A percentile compares a stretch with the other conserved stretches of the same genome.
These are phyloP conservation scores for Rhynchospora tenuis DNA, from an alignment of 176 grass and related monocot species.

Conservation along the genomic window DNA sequence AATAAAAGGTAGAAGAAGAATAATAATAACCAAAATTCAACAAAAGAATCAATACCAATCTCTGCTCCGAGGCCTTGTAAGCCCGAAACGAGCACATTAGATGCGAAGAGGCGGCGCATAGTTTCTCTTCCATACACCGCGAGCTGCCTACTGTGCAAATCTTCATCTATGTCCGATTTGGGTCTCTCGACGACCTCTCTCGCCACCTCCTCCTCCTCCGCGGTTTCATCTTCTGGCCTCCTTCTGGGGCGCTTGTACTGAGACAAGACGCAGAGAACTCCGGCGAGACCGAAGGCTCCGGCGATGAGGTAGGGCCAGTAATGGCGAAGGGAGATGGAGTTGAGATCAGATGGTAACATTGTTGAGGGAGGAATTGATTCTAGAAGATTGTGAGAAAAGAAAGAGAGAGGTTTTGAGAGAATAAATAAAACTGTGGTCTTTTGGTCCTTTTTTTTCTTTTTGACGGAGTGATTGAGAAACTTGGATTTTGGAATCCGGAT, in stretches of 20 bases:
- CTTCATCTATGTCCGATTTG: conserved; percentile 70
- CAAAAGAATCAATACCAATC: conserved; percentile 39
- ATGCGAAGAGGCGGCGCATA: conserved; percentile 83
- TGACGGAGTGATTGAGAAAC: background rate
- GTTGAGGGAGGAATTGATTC: background rate
- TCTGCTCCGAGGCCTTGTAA: conserved; percentile 71
- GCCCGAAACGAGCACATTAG: conserved; percentile 78
- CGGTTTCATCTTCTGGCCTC: conserved; percentile 22
- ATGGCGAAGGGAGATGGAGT: background rate
- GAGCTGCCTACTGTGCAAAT: conserved; percentile 84
- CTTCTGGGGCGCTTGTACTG: conserved; percentile 1
- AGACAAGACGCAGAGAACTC: background rate
- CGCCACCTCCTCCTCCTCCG: background rate
- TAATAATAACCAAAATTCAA: background rate
- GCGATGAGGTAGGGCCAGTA: conserved; percentile 12
- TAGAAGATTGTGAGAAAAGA: background rate
- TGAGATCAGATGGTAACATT: conserved; percentile 8
- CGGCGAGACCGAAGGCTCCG: background rate
- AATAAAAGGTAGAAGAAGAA: background rate
- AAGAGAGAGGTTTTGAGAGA: background rate
- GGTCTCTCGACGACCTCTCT: background rate
- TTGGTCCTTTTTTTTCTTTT: background rate
- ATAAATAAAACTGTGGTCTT: background rate
- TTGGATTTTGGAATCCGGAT: background rate
- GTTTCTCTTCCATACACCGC: conserved; percentile 86